Base-by-base conservation (phyloP, 495 filamentous ascomycete species). In the Podospora comata region DNA sequence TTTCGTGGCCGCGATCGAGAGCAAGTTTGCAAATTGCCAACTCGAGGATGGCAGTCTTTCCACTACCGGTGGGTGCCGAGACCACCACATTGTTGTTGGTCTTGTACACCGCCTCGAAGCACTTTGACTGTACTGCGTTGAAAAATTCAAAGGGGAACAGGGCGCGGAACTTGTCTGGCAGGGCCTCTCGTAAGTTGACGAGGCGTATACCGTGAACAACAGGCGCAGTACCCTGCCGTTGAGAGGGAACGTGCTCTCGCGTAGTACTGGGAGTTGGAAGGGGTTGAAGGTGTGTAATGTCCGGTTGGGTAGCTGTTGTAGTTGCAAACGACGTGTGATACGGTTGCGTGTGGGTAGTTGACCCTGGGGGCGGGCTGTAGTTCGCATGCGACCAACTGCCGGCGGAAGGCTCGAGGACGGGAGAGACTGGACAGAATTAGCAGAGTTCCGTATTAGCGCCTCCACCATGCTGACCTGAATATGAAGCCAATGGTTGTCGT, bases 71-170 rank as follows among this genome's bases (percentile, higher is more conserved):
- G 0, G 95, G 95, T 18, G 95, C 91, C 5, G 94, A 89, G 27
- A 98, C 82, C 0, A 98, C 92, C 9, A 97, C 79, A 69, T 98
- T 99, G 75, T 96, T 88, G 71, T 89, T 86, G 5, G 86, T 85
- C 4, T 85, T 79, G 77, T 93, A 98, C 1, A 92, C 85, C 0
- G 86, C 71, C 0, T 85, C 72, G 69, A 96, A 98, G 70, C 90
- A 95, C 74, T 90, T 93, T 0, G 94, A 97, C 74, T 99, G 95
- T 1, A 97, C 85, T 16, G 91, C 93, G 69, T 99, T 99, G 80
- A 99, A 94, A 0, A 94, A 74, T 0, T 88, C 87, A 71, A 91
- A 97, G 6, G 87, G 84, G 73, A 97, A 99, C 3, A 97, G 77
- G 3, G 86, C 79, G 7, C 89, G 86, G 69, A 95, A 88, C 27